phyloP scores from a whole-genome alignment of 371 early-diverging fungal species.

The Haplosporangium sp. region DNA sequence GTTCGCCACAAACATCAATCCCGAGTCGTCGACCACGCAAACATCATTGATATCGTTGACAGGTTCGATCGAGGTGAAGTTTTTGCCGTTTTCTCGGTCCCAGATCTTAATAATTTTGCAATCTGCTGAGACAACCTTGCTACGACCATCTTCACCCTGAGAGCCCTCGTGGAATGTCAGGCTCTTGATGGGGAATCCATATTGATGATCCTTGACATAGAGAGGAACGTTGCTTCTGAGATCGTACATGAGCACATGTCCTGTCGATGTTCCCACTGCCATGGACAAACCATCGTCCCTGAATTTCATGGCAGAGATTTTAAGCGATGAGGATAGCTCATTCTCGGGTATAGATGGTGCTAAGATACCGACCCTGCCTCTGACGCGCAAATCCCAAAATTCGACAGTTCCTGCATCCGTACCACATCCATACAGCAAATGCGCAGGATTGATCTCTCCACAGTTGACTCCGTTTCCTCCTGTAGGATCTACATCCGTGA shows the following conservation, averaged over 20 bases:
- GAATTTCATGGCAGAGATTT: constrained; percentile 85
- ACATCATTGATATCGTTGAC: constrained; percentile 95
- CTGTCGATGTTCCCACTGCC: constrained; percentile 92
- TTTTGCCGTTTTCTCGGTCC: constrained; percentile 83
- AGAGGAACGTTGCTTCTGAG: constrained; percentile 88
- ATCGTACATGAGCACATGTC: constrained; percentile 95
- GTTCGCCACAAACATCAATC: constrained; percentile 94
- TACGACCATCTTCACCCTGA: constrained; percentile 63
- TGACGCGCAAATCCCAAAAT: constrained; percentile 94
- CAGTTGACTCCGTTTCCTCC: constrained; percentile 80
- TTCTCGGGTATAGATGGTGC: constrained; percentile 66
- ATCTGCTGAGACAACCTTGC: constrained; percentile 91
- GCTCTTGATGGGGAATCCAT: constrained; percentile 95
- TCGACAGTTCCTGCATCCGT: constrained; percentile 90
- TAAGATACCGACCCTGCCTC: constrained; percentile 78
- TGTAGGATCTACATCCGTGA: constrained; percentile 70
- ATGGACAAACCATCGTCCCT: constrained; percentile 89
- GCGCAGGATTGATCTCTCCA: constrained; percentile 87
- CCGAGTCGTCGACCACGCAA: constrained; percentile 84
- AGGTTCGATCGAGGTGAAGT: constrained; percentile 93
- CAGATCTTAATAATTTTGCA: constrained; percentile 94
- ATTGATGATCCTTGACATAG: constrained; percentile 94
- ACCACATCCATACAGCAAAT: constrained; percentile 93
- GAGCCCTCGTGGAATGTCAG: constrained; percentile 84
- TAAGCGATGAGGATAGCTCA: constrained; percentile 59